phyloP scores from a whole-genome alignment of 2,329 filamentous ascomycete species.

The Fusarium incarnatum region DNA sequence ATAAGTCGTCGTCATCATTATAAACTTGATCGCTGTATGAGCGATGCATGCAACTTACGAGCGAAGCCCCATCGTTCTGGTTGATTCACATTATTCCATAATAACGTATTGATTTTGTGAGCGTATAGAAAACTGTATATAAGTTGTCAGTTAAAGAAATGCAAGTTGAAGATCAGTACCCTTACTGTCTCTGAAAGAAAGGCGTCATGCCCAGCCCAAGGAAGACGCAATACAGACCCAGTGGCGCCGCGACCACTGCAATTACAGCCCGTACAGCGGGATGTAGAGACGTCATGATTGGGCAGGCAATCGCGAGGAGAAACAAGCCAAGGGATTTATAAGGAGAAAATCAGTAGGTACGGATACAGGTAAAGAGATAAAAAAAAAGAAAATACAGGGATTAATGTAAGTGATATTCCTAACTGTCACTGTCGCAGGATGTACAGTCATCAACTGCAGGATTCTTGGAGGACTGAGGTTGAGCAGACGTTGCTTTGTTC shows the following conservation, averaged over 20 bases:
- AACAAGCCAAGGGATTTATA: background rate
- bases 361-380: background rate
- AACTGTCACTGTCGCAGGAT: background rate
- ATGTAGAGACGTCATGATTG: constrained; percentile 41
- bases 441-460: constrained; percentile 8
- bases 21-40: background rate
- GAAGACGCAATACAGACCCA: constrained; percentile 74
- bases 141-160: constrained; percentile 18
- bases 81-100: constrained; percentile 77
- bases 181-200: constrained; percentile 81
- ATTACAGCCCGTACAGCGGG: constrained; percentile 50
- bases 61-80: constrained; percentile 90
- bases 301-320: background rate
- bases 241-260: constrained; percentile 67
- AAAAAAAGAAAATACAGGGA: constrained; percentile 1
- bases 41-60: constrained; percentile 60
- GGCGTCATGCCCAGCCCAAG: constrained; percentile 75
- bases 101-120: constrained; percentile 79
- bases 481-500: constrained; percentile 38
- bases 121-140: constrained; percentile 79
- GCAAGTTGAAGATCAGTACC: background rate
- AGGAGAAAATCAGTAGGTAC: background rate
- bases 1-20: constrained; percentile 11
- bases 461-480: constrained; percentile 40
- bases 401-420: background rate